These are phyloP conservation scores for Byssoonygena ceratinophila DNA, from an alignment of 2,329 filamentous ascomycete genomes.

Conservation along the genomic window DNA sequence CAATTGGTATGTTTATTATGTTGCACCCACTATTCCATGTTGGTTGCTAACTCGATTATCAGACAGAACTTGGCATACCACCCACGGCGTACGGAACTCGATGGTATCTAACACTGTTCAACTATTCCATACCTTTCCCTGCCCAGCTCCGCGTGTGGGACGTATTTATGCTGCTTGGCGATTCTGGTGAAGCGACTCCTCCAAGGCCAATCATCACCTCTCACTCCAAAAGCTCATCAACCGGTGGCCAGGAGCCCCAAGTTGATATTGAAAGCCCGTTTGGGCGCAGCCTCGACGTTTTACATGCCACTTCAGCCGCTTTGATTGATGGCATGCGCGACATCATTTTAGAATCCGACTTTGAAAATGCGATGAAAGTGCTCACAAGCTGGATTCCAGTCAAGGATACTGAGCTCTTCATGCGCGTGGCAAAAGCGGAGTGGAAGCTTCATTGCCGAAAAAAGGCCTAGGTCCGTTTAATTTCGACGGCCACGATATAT, in stretches of 20 bases:
- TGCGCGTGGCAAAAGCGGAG: conserved; percentile 79
- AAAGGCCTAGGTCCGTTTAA: conserved; percentile 17
- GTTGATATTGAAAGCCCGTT: conserved; percentile 31
- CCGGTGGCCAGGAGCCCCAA: conserved; percentile 18
- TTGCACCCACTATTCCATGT: neutral
- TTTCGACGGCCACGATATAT: neutral
- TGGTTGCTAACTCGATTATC: neutral
- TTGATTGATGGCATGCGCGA: conserved; percentile 83
- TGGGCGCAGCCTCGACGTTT: conserved; percentile 63
- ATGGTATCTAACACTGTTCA: conserved; percentile 97
- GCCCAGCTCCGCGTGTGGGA: conserved; percentile 96
- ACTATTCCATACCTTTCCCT: conserved; percentile 87
- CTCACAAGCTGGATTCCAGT: conserved; percentile 89
- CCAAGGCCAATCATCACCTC: conserved; percentile 21
- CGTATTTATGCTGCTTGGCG: conserved; percentile 88
- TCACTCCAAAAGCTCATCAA: conserved; percentile 19
- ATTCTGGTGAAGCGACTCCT: conserved; percentile 43
- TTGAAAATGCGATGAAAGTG: conserved; percentile 96
- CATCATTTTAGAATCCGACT: conserved; percentile 82
- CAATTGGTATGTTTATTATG: conserved; percentile 56
- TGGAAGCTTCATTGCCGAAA: conserved; percentile 59
- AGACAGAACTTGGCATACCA: conserved; percentile 69
- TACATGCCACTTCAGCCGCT: conserved; percentile 82
- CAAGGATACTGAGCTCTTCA: conserved; percentile 84
- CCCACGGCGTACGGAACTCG: conserved; percentile 89